These are phyloP conservation scores for Suhomyces choctaworum DNA, from an alignment of 1,139 yeast species.

Conservation along the genomic window DNA sequence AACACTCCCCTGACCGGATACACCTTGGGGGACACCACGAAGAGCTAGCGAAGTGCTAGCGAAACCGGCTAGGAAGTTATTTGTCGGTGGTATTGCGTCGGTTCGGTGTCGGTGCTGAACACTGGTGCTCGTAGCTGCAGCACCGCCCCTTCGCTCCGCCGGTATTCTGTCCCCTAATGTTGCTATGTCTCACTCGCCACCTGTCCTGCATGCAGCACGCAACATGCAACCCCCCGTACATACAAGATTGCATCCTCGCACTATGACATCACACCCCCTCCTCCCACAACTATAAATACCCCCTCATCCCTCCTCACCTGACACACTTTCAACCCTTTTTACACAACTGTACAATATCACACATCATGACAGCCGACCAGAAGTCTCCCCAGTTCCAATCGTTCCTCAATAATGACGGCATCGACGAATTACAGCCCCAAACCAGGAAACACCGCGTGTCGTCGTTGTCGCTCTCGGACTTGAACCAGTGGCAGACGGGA, in stretches of 20 bases:
- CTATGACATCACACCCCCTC: constrained; percentile 12
- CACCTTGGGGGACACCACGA: too few relatives aligned
- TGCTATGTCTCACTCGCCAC: neutral
- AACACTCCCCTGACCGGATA: too few relatives aligned
- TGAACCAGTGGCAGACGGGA: constrained; percentile 58
- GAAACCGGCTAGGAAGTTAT: too few relatives aligned
- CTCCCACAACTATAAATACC: constrained; percentile 11
- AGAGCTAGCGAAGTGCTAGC: too few relatives aligned
- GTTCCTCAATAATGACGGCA: constrained; percentile 69
- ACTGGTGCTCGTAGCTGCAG: too few relatives aligned
- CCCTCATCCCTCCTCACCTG: neutral
- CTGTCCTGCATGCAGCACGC: neutral
- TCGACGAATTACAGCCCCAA: constrained; percentile 62
- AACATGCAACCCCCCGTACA: neutral
- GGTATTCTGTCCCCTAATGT: too few relatives aligned
- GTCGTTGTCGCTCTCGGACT: constrained; percentile 69
- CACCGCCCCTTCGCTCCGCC: too few relatives aligned
- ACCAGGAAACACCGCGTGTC: constrained; percentile 65
- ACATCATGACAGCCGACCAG: constrained; percentile 8
- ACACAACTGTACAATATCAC: neutral
- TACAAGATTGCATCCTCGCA: too few relatives aligned
- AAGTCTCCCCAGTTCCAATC: constrained; percentile 36
- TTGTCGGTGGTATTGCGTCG: too few relatives aligned
- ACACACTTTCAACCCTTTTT: neutral
- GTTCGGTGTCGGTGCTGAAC: too few relatives aligned